A percentile compares a stretch with the other conserved stretches of the same genome.
Conservation (phyloP, 495 filamentous ascomycete species). For the Chaetomium fimeti region DNA sequence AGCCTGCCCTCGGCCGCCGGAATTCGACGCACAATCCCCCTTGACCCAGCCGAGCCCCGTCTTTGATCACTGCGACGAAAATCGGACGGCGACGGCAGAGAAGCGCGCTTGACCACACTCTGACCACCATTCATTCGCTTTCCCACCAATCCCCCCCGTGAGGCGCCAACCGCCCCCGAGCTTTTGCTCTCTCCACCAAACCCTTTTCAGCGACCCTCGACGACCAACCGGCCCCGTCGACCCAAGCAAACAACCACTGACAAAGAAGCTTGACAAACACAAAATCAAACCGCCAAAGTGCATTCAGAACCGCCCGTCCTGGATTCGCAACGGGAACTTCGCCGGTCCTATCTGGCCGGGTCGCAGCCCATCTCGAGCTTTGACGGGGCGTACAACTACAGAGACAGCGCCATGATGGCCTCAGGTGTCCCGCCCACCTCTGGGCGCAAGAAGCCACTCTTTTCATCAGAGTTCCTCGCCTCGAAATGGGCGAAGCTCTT, state of each 20-base stretch:
- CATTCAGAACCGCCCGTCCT: constrained; percentile 36
- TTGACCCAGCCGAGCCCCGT: constrained; percentile 24
- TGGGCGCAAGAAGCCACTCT: constrained; percentile 57
- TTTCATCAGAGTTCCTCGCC: constrained; percentile 74
- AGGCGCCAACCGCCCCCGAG: constrained; percentile 21
- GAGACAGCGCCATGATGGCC: constrained; percentile 31
- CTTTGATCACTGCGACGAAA: constrained; percentile 18
- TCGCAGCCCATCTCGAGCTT: constrained; percentile 39
- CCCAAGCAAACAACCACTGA: constrained; percentile 19
- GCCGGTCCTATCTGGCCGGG: constrained; percentile 42
- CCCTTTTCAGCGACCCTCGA: constrained; percentile 12
- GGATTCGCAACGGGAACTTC: constrained; percentile 41
- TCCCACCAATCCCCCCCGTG: constrained; percentile 12
- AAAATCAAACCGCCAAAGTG: background rate
- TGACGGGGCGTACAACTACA: constrained; percentile 35
- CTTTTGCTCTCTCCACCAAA: constrained; percentile 11
- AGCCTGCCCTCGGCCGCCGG: constrained; percentile 40
- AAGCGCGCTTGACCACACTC: background rate
- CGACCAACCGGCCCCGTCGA: constrained; percentile 15
- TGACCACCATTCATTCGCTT: constrained; percentile 10
- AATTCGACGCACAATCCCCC: constrained; percentile 33
- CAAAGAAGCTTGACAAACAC: background rate
- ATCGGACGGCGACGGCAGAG: constrained; percentile 3
- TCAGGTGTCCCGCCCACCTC: constrained; percentile 25
- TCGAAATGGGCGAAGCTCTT: constrained; percentile 89